Conservation (phyloP, 192 early-diverging fungal species). For the Fimicolochytrium jonesii region DNA sequence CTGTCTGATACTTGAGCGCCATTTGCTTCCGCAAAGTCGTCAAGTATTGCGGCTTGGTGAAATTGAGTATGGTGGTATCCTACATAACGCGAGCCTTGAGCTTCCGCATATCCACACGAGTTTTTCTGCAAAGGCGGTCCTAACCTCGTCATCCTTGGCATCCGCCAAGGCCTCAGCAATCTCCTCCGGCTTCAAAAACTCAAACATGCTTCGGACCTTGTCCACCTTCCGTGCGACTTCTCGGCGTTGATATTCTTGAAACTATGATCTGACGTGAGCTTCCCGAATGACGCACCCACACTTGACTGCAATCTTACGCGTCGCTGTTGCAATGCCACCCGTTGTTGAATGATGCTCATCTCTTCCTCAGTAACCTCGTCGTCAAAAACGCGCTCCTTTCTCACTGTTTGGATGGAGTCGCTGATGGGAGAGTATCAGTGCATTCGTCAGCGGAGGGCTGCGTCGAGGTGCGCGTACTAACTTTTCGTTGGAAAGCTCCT, state of each 20-base stretch:
- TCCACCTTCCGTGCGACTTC: constrained; percentile 74
- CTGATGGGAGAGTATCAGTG: not conserved
- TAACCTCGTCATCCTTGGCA: constrained; percentile 75
- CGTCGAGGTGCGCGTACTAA: not conserved
- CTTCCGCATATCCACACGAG: constrained; percentile 3
- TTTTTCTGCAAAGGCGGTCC: not conserved
- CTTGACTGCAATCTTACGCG: constrained; percentile 42
- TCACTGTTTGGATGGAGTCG: constrained; percentile 32
- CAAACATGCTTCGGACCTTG: constrained; percentile 74
- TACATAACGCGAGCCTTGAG: constrained; percentile 12
- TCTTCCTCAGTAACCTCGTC: constrained; percentile 84
- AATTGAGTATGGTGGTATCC: constrained; percentile 84
- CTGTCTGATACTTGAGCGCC: constrained; percentile 21
- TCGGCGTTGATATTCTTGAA: constrained; percentile 78
- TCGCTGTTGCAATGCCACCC: constrained; percentile 84
- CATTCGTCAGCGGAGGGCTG: no score
- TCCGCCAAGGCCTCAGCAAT: constrained; percentile 78
- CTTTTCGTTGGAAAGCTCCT: constrained; percentile 18
- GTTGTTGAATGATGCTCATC: constrained; percentile 83
- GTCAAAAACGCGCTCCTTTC: constrained; percentile 85
- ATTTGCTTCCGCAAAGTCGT: constrained; percentile 35
- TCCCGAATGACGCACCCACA: not conserved
- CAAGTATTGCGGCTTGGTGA: constrained; percentile 72
- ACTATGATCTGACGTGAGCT: constrained; percentile 38
- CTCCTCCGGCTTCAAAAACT: constrained; percentile 77